Conservation (phyloP, 495 filamentous ascomycete species). For the Penicillium steckii region DNA sequence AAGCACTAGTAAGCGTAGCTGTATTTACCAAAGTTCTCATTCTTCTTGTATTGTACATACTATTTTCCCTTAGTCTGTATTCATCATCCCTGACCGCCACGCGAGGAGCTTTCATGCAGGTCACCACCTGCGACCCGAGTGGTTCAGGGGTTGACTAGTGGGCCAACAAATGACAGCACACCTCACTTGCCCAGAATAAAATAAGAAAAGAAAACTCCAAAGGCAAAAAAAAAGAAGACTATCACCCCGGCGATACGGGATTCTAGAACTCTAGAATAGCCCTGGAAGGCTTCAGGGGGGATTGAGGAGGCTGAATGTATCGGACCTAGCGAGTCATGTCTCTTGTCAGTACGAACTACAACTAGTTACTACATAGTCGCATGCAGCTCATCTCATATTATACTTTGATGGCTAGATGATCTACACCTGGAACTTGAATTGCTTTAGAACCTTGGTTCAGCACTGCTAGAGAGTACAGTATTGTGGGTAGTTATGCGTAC, state of each 20-base stretch:
- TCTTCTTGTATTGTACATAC: neutral
- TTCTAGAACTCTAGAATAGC: neutral
- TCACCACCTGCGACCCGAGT: conserved; percentile 1
- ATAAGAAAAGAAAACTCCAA: too few species aligned
- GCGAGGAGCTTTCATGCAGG: conserved; percentile 21
- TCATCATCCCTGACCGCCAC: conserved; percentile 32
- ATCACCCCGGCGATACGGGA: neutral
- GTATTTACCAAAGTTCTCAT: too few species aligned
- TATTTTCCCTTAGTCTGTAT: too few species aligned
- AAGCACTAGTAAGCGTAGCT: too few species aligned
- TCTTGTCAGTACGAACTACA: neutral
- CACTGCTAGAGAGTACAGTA: too few species aligned
- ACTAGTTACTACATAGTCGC: too few species aligned
- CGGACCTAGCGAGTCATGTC: neutral
- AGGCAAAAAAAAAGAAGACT: neutral
- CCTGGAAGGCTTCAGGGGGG: neutral
- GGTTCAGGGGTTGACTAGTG: neutral
- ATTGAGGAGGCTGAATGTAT: neutral
- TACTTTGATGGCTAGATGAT: neutral
- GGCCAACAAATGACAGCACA: neutral
- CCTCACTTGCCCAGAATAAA: too few species aligned
- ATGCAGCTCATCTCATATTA: neutral
- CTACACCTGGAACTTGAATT: neutral
- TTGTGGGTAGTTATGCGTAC: too few species aligned
- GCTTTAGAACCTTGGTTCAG: neutral